These are phyloP conservation scores for Hortiboletus campestris DNA, from an alignment of 768 basidiomycete species.

Conservation along the genomic window DNA sequence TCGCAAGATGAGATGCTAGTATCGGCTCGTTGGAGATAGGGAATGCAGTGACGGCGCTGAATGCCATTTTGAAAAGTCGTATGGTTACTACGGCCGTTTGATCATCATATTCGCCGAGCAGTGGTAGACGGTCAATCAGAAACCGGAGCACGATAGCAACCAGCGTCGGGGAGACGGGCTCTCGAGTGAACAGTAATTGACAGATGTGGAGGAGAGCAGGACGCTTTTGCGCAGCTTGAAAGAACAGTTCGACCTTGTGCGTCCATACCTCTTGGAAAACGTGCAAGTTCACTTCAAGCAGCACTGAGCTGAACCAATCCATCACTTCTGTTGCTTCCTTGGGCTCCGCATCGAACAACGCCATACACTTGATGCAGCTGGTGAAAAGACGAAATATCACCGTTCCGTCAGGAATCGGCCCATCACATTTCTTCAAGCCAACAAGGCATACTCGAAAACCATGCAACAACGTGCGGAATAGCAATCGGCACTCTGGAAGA, in stretches of 20 bases:
- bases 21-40: slow-evolving; percentile 84
- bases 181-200: slow-evolving; percentile 77
- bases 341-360: slow-evolving; percentile 71
- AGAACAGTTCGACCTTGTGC: slow-evolving; percentile 87
- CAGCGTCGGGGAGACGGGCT: slow-evolving; percentile 73
- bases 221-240: slow-evolving; percentile 73
- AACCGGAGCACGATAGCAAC: slow-evolving; percentile 87
- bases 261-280: slow-evolving; percentile 98
- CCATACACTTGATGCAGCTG: slow-evolving; percentile 79
- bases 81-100: slow-evolving; percentile 80
- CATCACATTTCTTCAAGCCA: slow-evolving; percentile 77
- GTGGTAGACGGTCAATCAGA: slow-evolving; percentile 75
- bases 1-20: slow-evolving; percentile 88
- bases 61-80: slow-evolving; percentile 93
- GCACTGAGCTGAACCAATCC: slow-evolving; percentile 74
- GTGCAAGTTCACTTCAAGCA: slow-evolving; percentile 82
- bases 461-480: slow-evolving; percentile 87
- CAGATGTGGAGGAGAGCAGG: slow-evolving; percentile 80
- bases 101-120: slow-evolving; percentile 84
- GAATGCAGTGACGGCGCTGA: slow-evolving; percentile 75
- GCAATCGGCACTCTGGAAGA: slow-evolving; percentile 69
- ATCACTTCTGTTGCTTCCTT: slow-evolving; percentile 75
- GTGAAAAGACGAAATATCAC: slow-evolving; percentile 86
- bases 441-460: slow-evolving; percentile 80
- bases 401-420: slow-evolving; percentile 78